Evolutionary conservation across 495 filamentous ascomycete genomes (phyloP).

Genomic region (Hypoxylon lenormandii): DNA sequence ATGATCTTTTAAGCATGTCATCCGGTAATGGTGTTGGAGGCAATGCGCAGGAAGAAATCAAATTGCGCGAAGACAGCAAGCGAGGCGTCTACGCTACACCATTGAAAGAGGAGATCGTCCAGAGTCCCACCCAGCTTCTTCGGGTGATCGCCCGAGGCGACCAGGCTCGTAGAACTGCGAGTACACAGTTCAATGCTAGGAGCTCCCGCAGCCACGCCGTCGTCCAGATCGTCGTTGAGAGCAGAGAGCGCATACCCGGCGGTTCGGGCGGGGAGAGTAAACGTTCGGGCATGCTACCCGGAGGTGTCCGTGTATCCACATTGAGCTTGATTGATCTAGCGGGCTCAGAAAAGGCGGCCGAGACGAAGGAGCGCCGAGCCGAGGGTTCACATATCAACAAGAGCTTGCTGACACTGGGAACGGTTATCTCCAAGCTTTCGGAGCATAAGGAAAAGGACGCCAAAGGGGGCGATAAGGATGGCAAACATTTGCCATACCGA

Average conservation of each 20-base stretch:
- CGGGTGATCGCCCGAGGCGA: constrained; percentile 96
- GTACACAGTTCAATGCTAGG: constrained; percentile 94
- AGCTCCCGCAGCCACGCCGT: constrained; percentile 98
- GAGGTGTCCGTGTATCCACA: constrained; percentile 94
- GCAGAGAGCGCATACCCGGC: constrained; percentile 81
- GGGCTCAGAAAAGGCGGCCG: constrained; percentile 93
- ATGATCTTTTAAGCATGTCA: constrained; percentile 87
- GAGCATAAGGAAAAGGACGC: constrained; percentile 86
- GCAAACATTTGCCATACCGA: constrained; percentile 91
- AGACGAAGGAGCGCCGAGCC: constrained; percentile 90
- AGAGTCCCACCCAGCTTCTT: constrained; percentile 93
- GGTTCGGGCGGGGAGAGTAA: constrained; percentile 70
- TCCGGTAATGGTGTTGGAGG: constrained; percentile 60
- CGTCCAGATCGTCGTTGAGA: constrained; percentile 98
- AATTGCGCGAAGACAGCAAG: constrained; percentile 94
- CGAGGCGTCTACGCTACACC: constrained; percentile 95
- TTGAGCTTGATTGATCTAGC: constrained; percentile 95
- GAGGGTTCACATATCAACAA: constrained; percentile 99
- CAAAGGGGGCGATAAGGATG: constrained; percentile 79
- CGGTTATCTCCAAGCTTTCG: constrained; percentile 86
- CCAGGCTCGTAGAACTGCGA: constrained; percentile 85
- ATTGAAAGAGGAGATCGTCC: constrained; percentile 97
- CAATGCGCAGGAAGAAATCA: constrained; percentile 84
- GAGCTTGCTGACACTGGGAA: constrained; percentile 92
- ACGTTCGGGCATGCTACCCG: constrained; percentile 80